Evolutionary conservation across 768 basidiomycete genomes (phyloP), one percentile per base, ranked within the genome.

Genomic region (Lactifluus rugatus): DNA sequence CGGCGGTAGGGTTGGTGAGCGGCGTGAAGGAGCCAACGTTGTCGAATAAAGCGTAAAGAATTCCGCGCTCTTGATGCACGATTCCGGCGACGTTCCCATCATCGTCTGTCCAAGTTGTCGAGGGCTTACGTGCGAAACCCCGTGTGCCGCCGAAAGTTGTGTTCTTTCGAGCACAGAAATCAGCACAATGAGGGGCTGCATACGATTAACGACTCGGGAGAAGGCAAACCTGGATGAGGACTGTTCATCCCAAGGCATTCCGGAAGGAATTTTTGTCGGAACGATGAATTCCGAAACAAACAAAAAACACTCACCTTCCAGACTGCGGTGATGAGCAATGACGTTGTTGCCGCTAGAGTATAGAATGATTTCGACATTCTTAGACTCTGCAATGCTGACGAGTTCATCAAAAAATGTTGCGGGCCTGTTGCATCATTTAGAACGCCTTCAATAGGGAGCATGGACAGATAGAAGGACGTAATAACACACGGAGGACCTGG

Each of bases 131-230:
- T 3, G 83, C 81, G 68, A 89, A 89, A 3, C 87, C 87, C 69
- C 81, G 84, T 44, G 83, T 81, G 6, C 85, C 87, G 25, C 85
- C 86, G 62, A 88, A 89, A 0, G 87, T 87, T 25, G 85, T 87
- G 64, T 89, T 89, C 83, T 87, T 37, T 52, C 19, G 13, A 31
- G 21, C n/a, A 21, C 19, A 31, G 3, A 41, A 6, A 26, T 53
- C 19, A 34, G n/a, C n/a, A n/a, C n/a, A 31, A 31, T 34, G 3
- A 53, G 28, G 9, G 14, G 11, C 13, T 23, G 14, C n/a, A 31
- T 53, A n/a, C 26, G 10, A 42, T 28, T n/a, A 31, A 31, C 21
- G 32, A 21, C n/a, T n/a, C n/a, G n/a, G 19, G 10, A n/a, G 3
- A 34, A 1, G 23, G 46, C 23, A 14, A 19, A 56, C 59, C 48